Evolutionary conservation across 2,329 filamentous ascomycete genomes (phyloP), one percentile per base, ranked within the genome.

Genomic region (Fusarium udum): DNA sequence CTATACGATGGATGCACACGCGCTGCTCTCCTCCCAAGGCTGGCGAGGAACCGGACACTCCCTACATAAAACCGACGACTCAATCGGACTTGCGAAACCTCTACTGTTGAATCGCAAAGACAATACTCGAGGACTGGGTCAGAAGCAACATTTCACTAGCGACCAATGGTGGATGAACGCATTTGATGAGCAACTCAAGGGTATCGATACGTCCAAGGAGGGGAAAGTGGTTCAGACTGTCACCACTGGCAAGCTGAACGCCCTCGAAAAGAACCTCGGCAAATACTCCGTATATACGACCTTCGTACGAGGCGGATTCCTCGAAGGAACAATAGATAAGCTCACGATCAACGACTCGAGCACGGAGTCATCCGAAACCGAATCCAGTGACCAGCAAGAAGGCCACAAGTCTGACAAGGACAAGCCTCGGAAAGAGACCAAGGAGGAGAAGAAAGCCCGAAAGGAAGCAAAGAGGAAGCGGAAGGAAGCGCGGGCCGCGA

Each of bases 101-200:
- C 88, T 98, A 34, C 90, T 97, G 42, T 88, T 97, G 64, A 91
- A 92, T 67, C 92, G 93, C 77, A 97, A 97, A 83, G 88, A 92
- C 77, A 93, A 97, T 81, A 92, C 89, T 34, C 87, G 93, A 60
- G 95, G 95, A 31, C 86, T 98, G 10, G 95, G 95, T 61, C 91
- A 93, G 80, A 94, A 93, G 81, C 86, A 87, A 65, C 88, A 90
- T 71, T 87, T 87, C 71, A 89, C 88, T 28, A 89, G 87, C 76
- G 95, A 98, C 80, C 95, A 97, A 81, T 99, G 96, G 96, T 99
- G 96, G 96, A 87, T 97, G 83, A 92, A 94, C 66, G 96, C 96
- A 16, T 98, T 97, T 76, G 95, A 98, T 82, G 92, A 95, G 80
- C 95, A 95, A 63, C 85, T 98, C 73, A 93, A 96, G 82, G 93